Base-by-base conservation (phyloP, 1,284 basidiomycete genomes). In the Leccinum cinnamomeum region DNA sequence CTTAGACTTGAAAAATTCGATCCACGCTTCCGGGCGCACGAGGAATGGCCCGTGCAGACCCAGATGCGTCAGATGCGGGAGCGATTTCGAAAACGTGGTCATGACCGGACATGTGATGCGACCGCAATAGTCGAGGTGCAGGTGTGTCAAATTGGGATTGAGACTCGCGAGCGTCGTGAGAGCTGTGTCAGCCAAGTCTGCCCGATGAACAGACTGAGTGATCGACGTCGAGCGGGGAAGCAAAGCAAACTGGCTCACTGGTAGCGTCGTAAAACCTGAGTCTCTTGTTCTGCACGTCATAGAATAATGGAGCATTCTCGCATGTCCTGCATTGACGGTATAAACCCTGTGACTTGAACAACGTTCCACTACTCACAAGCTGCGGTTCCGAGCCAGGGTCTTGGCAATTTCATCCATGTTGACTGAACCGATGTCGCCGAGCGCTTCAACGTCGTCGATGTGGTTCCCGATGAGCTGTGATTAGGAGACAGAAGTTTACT, bases 21-120 rank as follows among this genome's bases (percentile, higher is more conserved):
- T 79, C 95, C 97, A 98, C 0, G 85, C 86, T 6, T 85, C 79
- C 7, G 85, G 79, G 53, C 89, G 87, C 28, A 97, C 90, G 25
- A 97, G 86, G 77, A 95, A 98, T 0, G 95, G 93, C 0, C 92
- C 97, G 28, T 93, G 88, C 6, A 99, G 88, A 70, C 93, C 91
- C 7, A 99, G 71, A 23, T 84, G 84, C 18, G 78, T 82, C 41
- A 99, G 84, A 7, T 84, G 74, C 1, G 84, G 85, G 25, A 98
- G 82, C 2, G 84, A 82, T 6, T 76, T 81, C 11, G 82, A 81
- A 85, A 93, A 95, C 1, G 82, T 76, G 11, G 78, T 74, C 44
- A 98, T 76, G 20, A 90, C 87, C 0, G 82, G 75, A 64, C 92
- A 86, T 67, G 91, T 84, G 63, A 98, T 83, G 58, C 90, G 89